Percentiles rank a stretch among this genome's conserved stretches.
Conservation (phyloP, 163 green algal species). For the Scenedesmus sp. region DNA sequence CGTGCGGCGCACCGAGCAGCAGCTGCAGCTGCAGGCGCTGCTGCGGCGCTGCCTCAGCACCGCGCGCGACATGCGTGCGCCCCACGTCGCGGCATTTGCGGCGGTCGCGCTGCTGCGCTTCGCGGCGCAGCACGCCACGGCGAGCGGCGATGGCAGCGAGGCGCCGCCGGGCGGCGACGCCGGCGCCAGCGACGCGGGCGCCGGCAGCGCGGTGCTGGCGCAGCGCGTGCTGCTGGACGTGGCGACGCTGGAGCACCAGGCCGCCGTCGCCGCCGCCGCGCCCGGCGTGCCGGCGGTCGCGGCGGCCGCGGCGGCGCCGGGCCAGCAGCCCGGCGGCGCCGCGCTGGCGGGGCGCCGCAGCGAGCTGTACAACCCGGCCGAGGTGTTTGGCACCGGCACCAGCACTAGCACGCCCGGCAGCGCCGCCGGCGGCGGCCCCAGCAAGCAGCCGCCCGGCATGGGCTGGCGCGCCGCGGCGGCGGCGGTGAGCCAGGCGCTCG, state of each 20-base stretch:
- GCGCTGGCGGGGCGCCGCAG: background rate
- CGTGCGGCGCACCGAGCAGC: constrained; percentile 19
- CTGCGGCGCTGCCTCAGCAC: constrained; percentile 28
- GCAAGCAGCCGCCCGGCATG: constrained; percentile 7
- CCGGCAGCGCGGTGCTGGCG: background rate
- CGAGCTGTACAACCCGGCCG: constrained; percentile 29
- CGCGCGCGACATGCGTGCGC: constrained; percentile 28
- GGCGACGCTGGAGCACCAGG: constrained; percentile 32
- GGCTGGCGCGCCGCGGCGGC: constrained; percentile 45
- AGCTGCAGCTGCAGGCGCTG: constrained; percentile 38
- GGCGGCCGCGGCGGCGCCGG: background rate
- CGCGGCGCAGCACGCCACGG: constrained; percentile 17
- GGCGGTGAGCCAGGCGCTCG: constrained; percentile 53
- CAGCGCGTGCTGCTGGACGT: constrained; percentile 41
- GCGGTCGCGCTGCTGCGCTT: constrained; percentile 17
- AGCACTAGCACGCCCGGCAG: background rate
- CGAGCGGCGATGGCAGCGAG: background rate
- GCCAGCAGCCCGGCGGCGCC: background rate
- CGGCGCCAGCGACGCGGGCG: too few relatives aligned
- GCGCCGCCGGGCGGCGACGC: too few relatives aligned
- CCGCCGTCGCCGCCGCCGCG: constrained; percentile 36
- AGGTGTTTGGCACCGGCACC: constrained; percentile 34
- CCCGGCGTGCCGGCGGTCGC: background rate
- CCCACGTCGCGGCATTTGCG: constrained; percentile 36
- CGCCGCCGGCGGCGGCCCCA: constrained; percentile 8